These are phyloP conservation scores for Rhinocladiella mackenziei DNA, from an alignment of 2,329 filamentous ascomycete genomes.

Conservation along the genomic window DNA sequence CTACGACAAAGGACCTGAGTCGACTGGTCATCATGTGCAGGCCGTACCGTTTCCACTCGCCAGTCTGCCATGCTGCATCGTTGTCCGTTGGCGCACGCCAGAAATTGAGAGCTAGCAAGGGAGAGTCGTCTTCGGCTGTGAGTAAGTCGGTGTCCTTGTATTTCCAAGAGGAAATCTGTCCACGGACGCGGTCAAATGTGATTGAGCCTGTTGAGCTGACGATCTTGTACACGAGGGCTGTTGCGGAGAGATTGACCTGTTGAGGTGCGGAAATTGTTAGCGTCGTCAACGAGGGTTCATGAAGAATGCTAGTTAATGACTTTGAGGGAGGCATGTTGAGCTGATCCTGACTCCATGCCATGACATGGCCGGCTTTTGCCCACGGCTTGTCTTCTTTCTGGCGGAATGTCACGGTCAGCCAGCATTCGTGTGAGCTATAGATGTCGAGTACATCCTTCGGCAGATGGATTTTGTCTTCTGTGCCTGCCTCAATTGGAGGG, in stretches of 20 bases:
- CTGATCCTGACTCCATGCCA: slow-evolving; percentile 21
- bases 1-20: slow-evolving; percentile 15
- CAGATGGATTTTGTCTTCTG: slow-evolving; percentile 15
- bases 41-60: slow-evolving; percentile 31
- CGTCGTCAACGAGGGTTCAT: not conserved
- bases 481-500: slow-evolving; percentile 32
- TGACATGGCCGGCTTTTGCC: slow-evolving; percentile 23
- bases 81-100: slow-evolving; percentile 37
- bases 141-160: slow-evolving; percentile 7
- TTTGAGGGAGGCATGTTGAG: slow-evolving; percentile 1
- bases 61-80: slow-evolving; percentile 30
- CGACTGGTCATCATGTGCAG: slow-evolving; percentile 26
- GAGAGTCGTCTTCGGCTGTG: not conserved
- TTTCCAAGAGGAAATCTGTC: slow-evolving; percentile 11
- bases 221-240: slow-evolving; percentile 8
- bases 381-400: slow-evolving; percentile 14
- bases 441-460: slow-evolving; percentile 10
- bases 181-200: slow-evolving; percentile 14
- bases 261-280: slow-evolving; percentile 31
- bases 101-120: slow-evolving; percentile 27
- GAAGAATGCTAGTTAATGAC: no score
- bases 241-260: slow-evolving; percentile 47
- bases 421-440: slow-evolving; percentile 12
- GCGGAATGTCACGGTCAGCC: slow-evolving; percentile 20
- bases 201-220: slow-evolving; percentile 7